Conservation (phyloP, 2,329 filamentous ascomycete genomes). For the Beauveria sp. region DNA sequence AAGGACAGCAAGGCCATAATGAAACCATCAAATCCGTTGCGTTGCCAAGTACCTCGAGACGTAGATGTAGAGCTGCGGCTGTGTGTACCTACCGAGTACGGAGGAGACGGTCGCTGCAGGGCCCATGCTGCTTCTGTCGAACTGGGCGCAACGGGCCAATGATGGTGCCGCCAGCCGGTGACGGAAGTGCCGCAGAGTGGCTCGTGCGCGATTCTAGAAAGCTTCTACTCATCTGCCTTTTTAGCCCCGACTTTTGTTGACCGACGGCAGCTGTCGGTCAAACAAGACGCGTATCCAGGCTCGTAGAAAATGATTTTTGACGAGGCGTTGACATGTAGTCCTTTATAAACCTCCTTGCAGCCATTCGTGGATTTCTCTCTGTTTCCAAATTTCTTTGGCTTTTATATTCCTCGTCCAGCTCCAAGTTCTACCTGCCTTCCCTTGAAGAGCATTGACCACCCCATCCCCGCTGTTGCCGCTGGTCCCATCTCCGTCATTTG, state of each 20-base stretch:
- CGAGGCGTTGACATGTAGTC: not conserved
- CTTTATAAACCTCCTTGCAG: not conserved
- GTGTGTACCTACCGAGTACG: not conserved
- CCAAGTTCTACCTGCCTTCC: not conserved
- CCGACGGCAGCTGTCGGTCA: not conserved
- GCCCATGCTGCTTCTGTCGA: not conserved
- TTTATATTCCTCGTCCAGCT: not conserved
- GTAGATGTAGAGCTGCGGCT: not conserved
- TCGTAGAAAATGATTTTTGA: not conserved
- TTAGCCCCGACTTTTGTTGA: constrained; percentile 9
- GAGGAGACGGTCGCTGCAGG: not conserved
- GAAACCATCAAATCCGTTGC: too few relatives aligned
- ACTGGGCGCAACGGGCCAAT: constrained; percentile 9
- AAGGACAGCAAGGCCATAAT: too few relatives aligned
- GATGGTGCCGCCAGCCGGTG: not conserved
- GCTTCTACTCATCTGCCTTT: constrained; percentile 15
- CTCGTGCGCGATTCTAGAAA: constrained; percentile 22
- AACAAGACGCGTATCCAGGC: not conserved
- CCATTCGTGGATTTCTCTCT: too few relatives aligned
- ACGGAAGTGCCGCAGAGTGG: constrained; percentile 13
- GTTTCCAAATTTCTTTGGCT: not conserved
- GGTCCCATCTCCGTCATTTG: constrained; percentile 12
- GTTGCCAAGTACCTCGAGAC: too few relatives aligned
- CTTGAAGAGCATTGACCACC: constrained; percentile 7
- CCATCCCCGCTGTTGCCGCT: constrained; percentile 10